Evolutionary conservation across 2,329 filamentous ascomycete species (phyloP), one percentile per base, ranked within the genome.

Genomic region (Tolypocladium sp.): DNA sequence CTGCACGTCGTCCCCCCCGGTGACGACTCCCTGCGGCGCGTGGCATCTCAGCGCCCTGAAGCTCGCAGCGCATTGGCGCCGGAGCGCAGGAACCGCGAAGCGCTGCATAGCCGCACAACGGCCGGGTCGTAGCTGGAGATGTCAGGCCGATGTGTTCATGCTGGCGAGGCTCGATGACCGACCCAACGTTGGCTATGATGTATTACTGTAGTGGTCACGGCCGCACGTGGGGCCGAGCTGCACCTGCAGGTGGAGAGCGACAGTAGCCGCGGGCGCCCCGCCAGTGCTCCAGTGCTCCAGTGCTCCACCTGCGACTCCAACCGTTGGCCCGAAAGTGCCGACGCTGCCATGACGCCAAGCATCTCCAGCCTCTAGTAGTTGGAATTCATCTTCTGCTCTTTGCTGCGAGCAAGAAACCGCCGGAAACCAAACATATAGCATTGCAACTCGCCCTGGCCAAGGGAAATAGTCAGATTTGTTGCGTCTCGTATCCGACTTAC

Each of bases 31-130:
- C 38, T 33, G 41, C 44, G 62, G 62, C 54, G 53, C 33, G 37
- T 30, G 3, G 44, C 56, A 40, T 40, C 56, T 17, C 30, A 25
- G 33, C 41, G 44, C 35, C 22, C 25, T 27, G 41, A 33, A 30
- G 51, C 46, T 44, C 56, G 62, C 64, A 62, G 63, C 66, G 63
- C 67, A 64, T 60, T 61, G 61, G 63, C 67, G 66, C 65, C 66
- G 67, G 61, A 72, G 61, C 61, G 65, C 60, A 59, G 67, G 64
- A 61, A 65, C 67, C 51, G 68, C 65, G 60, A 71, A 66, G 65
- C 63, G 63, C 61, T 68, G 68, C 70, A 73, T 73, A 58, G 67
- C 69, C 70, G 65, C 63, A 60, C 58, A 59, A 63, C 63, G 66
- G 64, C 67, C 58, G 59, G 25, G 40, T n/a, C 38, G 41, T 57